Evolutionary conservation across 768 basidiomycete genomes (phyloP).

Genomic region (Termitomyces heimii): DNA sequence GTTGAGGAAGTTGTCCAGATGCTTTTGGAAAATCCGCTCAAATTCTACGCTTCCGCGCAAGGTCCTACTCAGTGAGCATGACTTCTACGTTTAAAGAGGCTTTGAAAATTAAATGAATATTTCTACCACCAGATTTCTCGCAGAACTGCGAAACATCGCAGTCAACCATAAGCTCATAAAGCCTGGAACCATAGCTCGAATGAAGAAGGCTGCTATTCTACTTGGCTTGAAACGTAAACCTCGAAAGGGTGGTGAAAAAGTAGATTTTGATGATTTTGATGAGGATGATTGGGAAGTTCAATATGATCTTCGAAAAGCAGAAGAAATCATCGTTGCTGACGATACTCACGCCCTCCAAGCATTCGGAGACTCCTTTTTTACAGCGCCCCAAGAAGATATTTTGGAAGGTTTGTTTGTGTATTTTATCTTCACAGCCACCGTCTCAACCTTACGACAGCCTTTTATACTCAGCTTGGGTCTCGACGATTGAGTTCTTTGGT

Average conservation of each 20-base stretch:
- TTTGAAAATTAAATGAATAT: neutral
- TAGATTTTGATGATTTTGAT: conserved; percentile 38
- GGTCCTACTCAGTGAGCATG: conserved; percentile 58
- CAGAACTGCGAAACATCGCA: conserved; percentile 82
- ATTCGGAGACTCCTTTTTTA: conserved; percentile 72
- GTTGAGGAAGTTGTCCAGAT: conserved; percentile 75
- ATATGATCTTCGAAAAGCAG: conserved; percentile 67
- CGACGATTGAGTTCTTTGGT: conserved; percentile 66
- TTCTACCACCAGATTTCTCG: conserved; percentile 56
- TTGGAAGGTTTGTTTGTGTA: conserved; percentile 57
- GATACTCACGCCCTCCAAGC: conserved; percentile 76
- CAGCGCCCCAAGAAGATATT: conserved; percentile 85
- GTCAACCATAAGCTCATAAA: conserved; percentile 61
- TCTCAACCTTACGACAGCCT: conserved; percentile 33
- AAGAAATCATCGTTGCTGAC: conserved; percentile 78
- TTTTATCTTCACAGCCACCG: neutral
- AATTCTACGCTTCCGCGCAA: conserved; percentile 67
- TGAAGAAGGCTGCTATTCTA: conserved; percentile 70
- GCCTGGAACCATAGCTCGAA: conserved; percentile 43
- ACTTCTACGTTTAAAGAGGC: neutral
- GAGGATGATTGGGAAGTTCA: conserved; percentile 70
- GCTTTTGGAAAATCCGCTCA: conserved; percentile 59
- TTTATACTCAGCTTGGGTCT: conserved; percentile 77
- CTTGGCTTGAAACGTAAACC: conserved; percentile 65
- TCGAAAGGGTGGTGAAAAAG: conserved; percentile 23